Base-by-base conservation (phyloP, 2,329 filamentous ascomycete genomes). In the Ophidiomyces ophidiicola region DNA sequence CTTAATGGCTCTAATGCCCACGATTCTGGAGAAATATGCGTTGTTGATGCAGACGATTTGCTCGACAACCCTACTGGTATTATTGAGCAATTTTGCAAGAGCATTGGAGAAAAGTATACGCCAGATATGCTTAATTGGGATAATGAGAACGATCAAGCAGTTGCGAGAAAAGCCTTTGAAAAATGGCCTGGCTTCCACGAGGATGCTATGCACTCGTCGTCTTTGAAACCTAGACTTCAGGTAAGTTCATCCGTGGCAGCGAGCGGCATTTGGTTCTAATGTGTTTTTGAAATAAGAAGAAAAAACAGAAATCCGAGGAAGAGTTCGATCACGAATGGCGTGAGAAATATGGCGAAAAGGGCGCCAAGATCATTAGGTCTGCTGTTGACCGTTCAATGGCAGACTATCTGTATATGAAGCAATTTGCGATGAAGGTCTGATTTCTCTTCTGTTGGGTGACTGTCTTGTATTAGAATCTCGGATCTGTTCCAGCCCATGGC, bases 161-260 rank as follows among this genome's bases (percentile, higher is more conserved):
- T 73, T 45, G 88, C 87, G 2, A 69, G 72, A 48, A 70, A 76
- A 46, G 78, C 78, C 12, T 96, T 96, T 63, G 85, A 87, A 64
- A 96, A 98, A 67, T 96, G 90, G 90, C 82, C 78, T 50, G 90
- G 90, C 7, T 96, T 93, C 66, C 90, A 96, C 59, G 82, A 96
- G 50, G 90, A 96, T 67, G 90, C 86, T 10, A 83, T 96, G 51
- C 70, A 82, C 49, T 93, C 83, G 55, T 80, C 71, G 25, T 78
- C 77, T 45, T 66, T 98, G 53, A 80, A 79, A 56, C 75, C 82
- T 3, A 56, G 64, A 46, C 41, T 46, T 37, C 62, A 66, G 44
- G 66, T 68, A 58, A 56, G 63, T 51, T 29, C 14, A n/a, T 36
- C 12, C 11, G 24, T 21, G 8, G 45, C 43, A 15, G 14, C 18